phyloP scores from a whole-genome alignment of 441 rosid species.

The Manihot esculenta region DNA sequence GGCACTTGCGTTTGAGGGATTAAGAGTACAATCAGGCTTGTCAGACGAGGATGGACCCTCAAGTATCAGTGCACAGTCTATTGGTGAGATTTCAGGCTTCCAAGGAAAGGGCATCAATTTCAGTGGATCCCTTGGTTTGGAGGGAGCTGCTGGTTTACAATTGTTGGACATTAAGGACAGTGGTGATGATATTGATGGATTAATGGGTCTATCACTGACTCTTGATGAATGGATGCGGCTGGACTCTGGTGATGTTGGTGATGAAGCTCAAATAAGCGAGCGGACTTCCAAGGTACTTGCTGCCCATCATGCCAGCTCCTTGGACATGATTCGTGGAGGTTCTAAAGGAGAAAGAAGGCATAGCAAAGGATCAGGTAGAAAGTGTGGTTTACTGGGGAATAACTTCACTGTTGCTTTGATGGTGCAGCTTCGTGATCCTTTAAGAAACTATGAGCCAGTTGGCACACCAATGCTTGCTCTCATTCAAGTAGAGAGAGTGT shows the following conservation, averaged over 20 bases:
- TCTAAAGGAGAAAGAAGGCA: conserved; percentile 65
- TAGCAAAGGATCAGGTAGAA: conserved; percentile 58
- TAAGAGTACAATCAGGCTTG: conserved; percentile 87
- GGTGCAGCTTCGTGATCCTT: conserved; percentile 89
- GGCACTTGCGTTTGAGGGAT: conserved; percentile 90
- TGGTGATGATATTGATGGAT: conserved; percentile 60
- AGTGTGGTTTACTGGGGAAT: conserved; percentile 81
- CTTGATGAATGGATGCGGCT: conserved; percentile 93
- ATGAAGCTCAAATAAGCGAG: conserved; percentile 75
- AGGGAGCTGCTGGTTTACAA: conserved; percentile 85
- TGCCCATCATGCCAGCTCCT: conserved; percentile 84
- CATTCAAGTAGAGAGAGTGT: conserved; percentile 91
- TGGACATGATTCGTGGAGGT: conserved; percentile 63
- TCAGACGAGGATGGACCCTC: conserved; percentile 68
- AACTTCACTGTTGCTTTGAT: conserved; percentile 85
- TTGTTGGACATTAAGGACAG: conserved; percentile 61
- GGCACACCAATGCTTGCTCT: conserved; percentile 97
- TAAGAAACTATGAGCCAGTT: conserved; percentile 81
- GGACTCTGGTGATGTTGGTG: conserved; percentile 82
- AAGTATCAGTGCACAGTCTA: conserved; percentile 58
- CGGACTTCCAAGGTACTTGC: conserved; percentile 79
- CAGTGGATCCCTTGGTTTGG: conserved; percentile 64
- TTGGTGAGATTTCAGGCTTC: conserved; percentile 66
- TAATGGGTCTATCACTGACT: conserved; percentile 87
- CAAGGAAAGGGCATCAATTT: conserved; percentile 57